Evolutionary conservation across 192 early-diverging fungal genomes (phyloP).

Genomic region (Chytriomyces confervae): DNA sequence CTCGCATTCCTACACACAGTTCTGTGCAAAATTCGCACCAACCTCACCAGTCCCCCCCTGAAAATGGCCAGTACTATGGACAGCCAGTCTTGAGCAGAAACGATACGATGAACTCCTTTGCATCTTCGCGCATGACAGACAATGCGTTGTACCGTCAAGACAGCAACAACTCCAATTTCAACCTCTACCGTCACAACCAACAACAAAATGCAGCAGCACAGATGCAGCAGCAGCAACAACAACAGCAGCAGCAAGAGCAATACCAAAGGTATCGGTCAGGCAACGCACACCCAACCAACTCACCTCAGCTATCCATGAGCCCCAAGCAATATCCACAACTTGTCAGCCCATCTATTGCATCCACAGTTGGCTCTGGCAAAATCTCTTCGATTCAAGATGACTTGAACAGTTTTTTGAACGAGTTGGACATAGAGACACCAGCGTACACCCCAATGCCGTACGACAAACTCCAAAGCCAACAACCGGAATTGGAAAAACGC

Average conservation of each 20-base stretch:
- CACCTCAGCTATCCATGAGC: neutral
- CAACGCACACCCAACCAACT: neutral
- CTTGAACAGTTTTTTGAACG: neutral
- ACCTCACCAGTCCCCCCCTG: neutral
- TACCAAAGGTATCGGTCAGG: neutral
- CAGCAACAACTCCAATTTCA: neutral
- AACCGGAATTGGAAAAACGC: neutral
- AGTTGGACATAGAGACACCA: neutral
- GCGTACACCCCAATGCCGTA: neutral
- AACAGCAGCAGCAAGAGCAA: too few relatives aligned
- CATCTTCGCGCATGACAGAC: neutral
- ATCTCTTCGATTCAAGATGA: neutral
- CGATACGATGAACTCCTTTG: neutral
- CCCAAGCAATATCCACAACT: too few relatives aligned
- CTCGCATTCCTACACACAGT: neutral
- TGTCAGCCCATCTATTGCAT: too few relatives aligned
- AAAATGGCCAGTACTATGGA: neutral
- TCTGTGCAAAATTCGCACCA: neutral
- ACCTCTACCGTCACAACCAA: too few relatives aligned
- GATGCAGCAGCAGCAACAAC: too few relatives aligned
- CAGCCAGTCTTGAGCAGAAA: neutral
- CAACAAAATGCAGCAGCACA: too few relatives aligned
- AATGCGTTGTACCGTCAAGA: neutral
- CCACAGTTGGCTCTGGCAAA: neutral
- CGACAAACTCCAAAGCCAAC: neutral